Evolutionary conservation across 2,329 filamentous ascomycete genomes (phyloP).

Genomic region (Alternaria consortialis): DNA sequence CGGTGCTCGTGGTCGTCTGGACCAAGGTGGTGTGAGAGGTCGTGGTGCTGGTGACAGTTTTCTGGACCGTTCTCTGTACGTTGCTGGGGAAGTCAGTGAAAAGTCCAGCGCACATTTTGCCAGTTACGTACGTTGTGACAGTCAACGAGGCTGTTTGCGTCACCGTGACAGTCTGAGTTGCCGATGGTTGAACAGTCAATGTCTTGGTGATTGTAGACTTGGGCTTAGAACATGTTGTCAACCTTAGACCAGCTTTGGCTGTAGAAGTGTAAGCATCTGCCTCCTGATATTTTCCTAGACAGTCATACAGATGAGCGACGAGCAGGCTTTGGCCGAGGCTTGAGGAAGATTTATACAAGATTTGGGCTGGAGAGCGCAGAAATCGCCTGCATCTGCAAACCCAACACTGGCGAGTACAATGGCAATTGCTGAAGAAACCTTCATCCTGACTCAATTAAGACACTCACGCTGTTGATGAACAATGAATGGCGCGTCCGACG

Average conservation of each 20-base stretch:
- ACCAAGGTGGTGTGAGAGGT: background rate
- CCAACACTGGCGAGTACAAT: background rate
- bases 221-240: background rate
- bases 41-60: background rate
- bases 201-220: background rate
- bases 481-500: background rate
- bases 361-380: background rate
- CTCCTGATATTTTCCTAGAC: fast-evolving
- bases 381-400: background rate
- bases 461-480: background rate
- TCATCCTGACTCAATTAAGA: background rate
- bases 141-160: background rate
- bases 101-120: background rate
- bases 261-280: background rate
- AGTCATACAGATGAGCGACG: background rate
- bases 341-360: background rate
- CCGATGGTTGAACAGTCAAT: background rate
- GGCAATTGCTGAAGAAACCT: background rate
- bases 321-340: background rate
- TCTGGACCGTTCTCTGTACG: background rate
- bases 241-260: background rate
- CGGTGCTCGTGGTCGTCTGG: background rate
- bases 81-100: background rate
- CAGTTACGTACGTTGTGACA: background rate
- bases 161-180: background rate